Percentiles rank a stretch among this genome's conserved stretches.
These are phyloP conservation scores for Lindgomyces ingoldianus DNA, from an alignment of 495 filamentous ascomycete species.

Conservation along the genomic window DNA sequence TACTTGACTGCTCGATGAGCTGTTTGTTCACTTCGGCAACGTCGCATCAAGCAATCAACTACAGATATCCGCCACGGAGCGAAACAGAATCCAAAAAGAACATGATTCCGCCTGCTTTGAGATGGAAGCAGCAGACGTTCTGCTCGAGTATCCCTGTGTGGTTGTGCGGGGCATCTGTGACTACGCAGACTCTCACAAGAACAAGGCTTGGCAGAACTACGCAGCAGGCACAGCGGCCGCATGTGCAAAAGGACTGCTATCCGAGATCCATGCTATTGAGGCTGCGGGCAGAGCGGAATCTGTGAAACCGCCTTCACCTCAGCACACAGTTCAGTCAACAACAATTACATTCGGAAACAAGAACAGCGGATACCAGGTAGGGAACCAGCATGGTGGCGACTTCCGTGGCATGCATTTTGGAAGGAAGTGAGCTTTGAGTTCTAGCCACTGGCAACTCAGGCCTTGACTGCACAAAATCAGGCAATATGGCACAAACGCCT, in stretches of 20 bases:
- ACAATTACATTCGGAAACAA: constrained; percentile 8
- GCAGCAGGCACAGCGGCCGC: constrained; percentile 17
- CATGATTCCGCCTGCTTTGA: constrained; percentile 24
- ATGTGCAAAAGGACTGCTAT: constrained; percentile 14
- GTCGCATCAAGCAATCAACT: constrained; percentile 27
- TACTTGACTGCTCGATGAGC: constrained; percentile 11
- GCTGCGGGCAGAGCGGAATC: background rate
- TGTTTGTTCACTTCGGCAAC: constrained; percentile 20
- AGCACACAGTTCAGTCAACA: background rate
- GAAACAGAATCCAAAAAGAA: constrained; percentile 20
- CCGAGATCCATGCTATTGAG: background rate
- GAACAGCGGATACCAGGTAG: too few relatives aligned
- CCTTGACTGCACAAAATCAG: too few relatives aligned
- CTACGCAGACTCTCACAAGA: constrained; percentile 25
- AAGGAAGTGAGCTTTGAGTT: too few relatives aligned
- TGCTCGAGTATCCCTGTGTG: constrained; percentile 15
- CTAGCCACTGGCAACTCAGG: too few relatives aligned
- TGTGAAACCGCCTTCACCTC: background rate
- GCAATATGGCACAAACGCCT: too few relatives aligned
- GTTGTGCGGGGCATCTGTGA: constrained; percentile 24
- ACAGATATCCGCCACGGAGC: constrained; percentile 17
- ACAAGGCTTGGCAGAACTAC: constrained; percentile 20
- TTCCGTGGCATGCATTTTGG: too few relatives aligned
- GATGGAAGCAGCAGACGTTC: constrained; percentile 24
- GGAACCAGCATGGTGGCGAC: too few relatives aligned